Percentiles rank a stretch among this genome's conserved stretches.
phyloP scores from a whole-genome alignment of 805 yeast species.

The Kazachstania africana region DNA sequence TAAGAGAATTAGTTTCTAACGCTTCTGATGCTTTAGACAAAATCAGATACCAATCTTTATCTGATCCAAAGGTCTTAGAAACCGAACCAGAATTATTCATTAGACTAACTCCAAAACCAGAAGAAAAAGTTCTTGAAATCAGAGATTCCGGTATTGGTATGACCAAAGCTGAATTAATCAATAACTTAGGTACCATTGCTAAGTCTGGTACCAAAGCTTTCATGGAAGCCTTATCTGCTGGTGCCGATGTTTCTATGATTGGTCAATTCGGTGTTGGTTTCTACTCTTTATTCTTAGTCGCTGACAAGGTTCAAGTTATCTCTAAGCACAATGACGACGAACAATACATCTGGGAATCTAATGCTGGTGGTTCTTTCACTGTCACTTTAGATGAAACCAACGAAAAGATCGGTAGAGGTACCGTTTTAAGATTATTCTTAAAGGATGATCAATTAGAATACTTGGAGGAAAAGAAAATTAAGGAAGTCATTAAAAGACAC shows the following conservation, averaged over 20 bases:
- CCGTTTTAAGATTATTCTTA: constrained; percentile 87
- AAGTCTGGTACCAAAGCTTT: constrained; percentile 99
- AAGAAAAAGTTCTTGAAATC: constrained; percentile 84
- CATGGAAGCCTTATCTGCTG: constrained; percentile 98
- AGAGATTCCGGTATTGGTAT: constrained; percentile 99
- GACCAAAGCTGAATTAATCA: constrained; percentile 98
- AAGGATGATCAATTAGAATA: constrained; percentile 98
- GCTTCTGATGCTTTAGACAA: constrained; percentile 99
- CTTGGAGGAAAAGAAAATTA: constrained; percentile 98
- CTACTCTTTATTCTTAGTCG: constrained; percentile 98
- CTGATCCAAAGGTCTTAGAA: constrained; percentile 86
- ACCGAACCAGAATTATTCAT: constrained; percentile 93
- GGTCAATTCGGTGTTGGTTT: constrained; percentile 99
- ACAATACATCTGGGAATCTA: constrained; percentile 99
- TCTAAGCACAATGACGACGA: constrained; percentile 98
- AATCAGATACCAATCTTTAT: constrained; percentile 91
- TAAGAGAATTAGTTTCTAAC: constrained; percentile 97
- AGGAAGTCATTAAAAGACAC: constrained; percentile 98
- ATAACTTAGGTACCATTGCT: constrained; percentile 99
- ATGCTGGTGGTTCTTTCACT: constrained; percentile 99
- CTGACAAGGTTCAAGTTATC: constrained; percentile 96
- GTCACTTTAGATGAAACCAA: constrained; percentile 80
- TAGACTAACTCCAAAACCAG: constrained; percentile 95
- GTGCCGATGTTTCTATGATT: constrained; percentile 99
- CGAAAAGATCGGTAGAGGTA: constrained; percentile 89